Base-by-base conservation (phyloP, 805 yeast species). In the Wickerhamomyces rabaulensis region DNA sequence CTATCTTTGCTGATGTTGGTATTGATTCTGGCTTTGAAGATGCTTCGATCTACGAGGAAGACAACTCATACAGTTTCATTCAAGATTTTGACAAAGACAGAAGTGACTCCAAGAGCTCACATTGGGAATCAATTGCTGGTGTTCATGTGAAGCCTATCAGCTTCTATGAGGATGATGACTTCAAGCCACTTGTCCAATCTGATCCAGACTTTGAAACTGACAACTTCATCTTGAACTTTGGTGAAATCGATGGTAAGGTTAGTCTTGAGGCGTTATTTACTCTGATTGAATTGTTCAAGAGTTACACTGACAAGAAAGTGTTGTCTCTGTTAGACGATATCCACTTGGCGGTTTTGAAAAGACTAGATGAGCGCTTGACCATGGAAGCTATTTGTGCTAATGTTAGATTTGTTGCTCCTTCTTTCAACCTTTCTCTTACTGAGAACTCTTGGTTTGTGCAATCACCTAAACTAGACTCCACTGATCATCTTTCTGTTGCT, bases 301-400 rank as follows among this genome's bases (percentile, higher is more conserved):
- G 66, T 68, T 15, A 67, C 75, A 3, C 58, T 80, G 29, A 44
- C n/a, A 27, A 16, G 13, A 35, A 15, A 2, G 12, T 36, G 16
- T 73, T 72, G 9, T 68, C 72, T 12, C 68, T 80, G 6, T 66
- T 90, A 54, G 97, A 91, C 61, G 61, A 62, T 16, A 64, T 89
- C 15, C 95, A 91, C 49, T 61, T 78, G 16, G 77, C 78, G 9
- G 76, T 84, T 3, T 70, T 87, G 12, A 62, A 64, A 29, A 64
- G 67, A 9, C 61, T 87, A 22, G 64, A 69, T 22, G 43, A 43
- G 8, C 60, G 66, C 20, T 56, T 74, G 40, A 46, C 54, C 5
- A 63, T 67, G 2, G 52, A 63, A 0, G 64, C 72, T 1, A 53
- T 61, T n/a, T 68, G 73, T 6, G 56, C 60, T 22, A 80, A 75